Percentiles rank a stretch among this genome's conserved stretches.
Evolutionary conservation across 164 flowering plant genomes (phyloP).

Genomic region (Umbilicus rupestris): DNA sequence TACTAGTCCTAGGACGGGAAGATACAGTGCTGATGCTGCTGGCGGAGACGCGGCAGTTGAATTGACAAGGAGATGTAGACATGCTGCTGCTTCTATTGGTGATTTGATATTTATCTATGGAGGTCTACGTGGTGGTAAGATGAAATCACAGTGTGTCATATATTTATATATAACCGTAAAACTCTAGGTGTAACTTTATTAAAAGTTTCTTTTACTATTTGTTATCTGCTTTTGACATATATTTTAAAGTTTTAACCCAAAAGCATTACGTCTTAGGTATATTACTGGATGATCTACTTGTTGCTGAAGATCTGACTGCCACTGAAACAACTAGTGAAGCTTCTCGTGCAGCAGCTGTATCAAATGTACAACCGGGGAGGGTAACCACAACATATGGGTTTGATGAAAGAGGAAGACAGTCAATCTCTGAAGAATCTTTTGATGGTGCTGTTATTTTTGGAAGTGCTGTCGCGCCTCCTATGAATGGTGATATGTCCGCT

Average conservation of each 20-base stretch:
- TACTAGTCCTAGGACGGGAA: slow-evolving; percentile 89
- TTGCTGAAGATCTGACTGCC: slow-evolving; percentile 93
- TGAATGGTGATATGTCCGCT: slow-evolving; percentile 86
- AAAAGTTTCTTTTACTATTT: too few relatives aligned
- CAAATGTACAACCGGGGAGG: slow-evolving; percentile 56
- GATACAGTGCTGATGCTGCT: slow-evolving; percentile 98
- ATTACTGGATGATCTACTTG: slow-evolving; percentile 87
- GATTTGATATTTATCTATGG: slow-evolving; percentile 93
- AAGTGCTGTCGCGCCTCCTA: slow-evolving; percentile 90
- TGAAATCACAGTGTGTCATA: neutral
- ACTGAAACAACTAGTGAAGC: slow-evolving; percentile 93
- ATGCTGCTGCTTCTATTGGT: slow-evolving; percentile 98
- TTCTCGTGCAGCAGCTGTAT: slow-evolving; percentile 86
- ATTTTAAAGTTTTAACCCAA: neutral
- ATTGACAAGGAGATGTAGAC: slow-evolving; percentile 94
- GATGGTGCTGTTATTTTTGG: slow-evolving; percentile 94
- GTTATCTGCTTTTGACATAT: too few relatives aligned
- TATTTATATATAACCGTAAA: neutral
- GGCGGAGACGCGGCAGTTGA: slow-evolving; percentile 98
- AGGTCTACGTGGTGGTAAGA: slow-evolving; percentile 98
- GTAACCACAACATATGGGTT: slow-evolving; percentile 55
- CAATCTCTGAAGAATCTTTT: slow-evolving; percentile 39
- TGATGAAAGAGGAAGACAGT: slow-evolving; percentile 61
- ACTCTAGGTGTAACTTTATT: neutral
- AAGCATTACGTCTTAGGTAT: slow-evolving; percentile 43